phyloP scores from a whole-genome alignment of 2,329 filamentous ascomycete species.

The Diaporthe sp. region DNA sequence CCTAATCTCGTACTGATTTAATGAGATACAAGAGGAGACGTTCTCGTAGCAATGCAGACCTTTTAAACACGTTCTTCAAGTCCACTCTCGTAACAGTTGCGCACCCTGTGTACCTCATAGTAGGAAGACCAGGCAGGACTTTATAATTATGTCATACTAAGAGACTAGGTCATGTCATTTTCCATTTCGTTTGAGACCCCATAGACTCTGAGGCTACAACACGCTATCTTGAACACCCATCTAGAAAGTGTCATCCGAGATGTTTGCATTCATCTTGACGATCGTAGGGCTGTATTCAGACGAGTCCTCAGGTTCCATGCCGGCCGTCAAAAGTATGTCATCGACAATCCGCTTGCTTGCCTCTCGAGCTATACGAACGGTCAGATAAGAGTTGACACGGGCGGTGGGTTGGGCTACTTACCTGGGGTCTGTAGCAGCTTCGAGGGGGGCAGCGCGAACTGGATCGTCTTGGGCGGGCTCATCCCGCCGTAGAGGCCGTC shows the following conservation, averaged over 20 bases:
- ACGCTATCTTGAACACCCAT: background rate
- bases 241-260: slow-evolving; percentile 74
- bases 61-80: background rate
- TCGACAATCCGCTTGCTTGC: slow-evolving; percentile 86
- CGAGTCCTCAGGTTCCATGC: slow-evolving; percentile 69
- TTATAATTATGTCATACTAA: too few species aligned
- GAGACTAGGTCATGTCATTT: background rate
- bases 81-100: background rate
- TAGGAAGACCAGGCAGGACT: background rate
- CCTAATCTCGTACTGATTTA: background rate
- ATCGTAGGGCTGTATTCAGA: slow-evolving; percentile 74
- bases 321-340: slow-evolving; percentile 82
- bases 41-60: background rate
- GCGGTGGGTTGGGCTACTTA: slow-evolving; percentile 53
- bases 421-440: slow-evolving; percentile 85
- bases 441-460: slow-evolving; percentile 84
- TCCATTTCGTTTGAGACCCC: background rate
- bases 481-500: slow-evolving; percentile 76
- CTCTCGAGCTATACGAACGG: slow-evolving; percentile 71
- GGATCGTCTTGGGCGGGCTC: slow-evolving; percentile 94
- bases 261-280: slow-evolving; percentile 74
- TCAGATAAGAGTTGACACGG: slow-evolving; percentile 5
- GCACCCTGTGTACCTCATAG: background rate
- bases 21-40: background rate
- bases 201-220: background rate